phyloP scores from a whole-genome alignment of 129 eudicot genomes.

The Arctium lappa region DNA sequence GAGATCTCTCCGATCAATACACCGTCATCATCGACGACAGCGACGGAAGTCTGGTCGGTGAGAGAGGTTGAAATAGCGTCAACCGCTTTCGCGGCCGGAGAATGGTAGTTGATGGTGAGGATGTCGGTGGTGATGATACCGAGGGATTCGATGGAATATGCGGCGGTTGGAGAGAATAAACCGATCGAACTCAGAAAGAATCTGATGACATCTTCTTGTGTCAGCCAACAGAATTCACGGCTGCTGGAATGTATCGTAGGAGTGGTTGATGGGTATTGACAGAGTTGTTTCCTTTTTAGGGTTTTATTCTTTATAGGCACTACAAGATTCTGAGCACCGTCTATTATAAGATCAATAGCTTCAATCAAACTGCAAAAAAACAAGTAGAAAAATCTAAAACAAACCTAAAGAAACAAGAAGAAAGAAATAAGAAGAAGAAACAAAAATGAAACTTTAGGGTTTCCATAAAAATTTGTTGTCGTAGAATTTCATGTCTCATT shows the following conservation, averaged over 20 bases:
- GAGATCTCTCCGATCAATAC: slow-evolving; percentile 70
- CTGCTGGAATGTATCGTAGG: slow-evolving; percentile 44
- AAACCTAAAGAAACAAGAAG: not conserved
- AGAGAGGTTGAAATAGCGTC: slow-evolving; percentile 44
- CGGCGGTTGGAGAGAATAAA: slow-evolving; percentile 55
- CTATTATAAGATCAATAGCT: slow-evolving; percentile 67
- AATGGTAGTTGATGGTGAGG: slow-evolving; percentile 47
- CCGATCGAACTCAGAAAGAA: slow-evolving; percentile 75
- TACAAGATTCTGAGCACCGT: slow-evolving; percentile 80
- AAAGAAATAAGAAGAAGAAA: not conserved
- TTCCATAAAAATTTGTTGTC: no score
- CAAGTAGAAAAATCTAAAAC: not conserved
- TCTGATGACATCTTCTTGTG: slow-evolving; percentile 70
- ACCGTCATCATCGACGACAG: slow-evolving; percentile 66
- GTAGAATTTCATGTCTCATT: no score
- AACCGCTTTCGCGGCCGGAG: slow-evolving; percentile 51
- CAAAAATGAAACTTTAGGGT: not conserved
- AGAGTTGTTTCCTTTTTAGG: slow-evolving; percentile 39
- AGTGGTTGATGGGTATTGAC: slow-evolving; percentile 26
- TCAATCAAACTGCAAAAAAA: slow-evolving; percentile 59
- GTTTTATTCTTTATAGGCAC: slow-evolving; percentile 55
- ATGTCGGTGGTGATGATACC: slow-evolving; percentile 51
- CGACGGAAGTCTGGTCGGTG: slow-evolving; percentile 60
- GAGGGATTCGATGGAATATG: slow-evolving; percentile 51
- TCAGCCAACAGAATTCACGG: slow-evolving; percentile 78